phyloP scores from a whole-genome alignment of 176 grass and related monocot genomes.

The Musa itinerans region DNA sequence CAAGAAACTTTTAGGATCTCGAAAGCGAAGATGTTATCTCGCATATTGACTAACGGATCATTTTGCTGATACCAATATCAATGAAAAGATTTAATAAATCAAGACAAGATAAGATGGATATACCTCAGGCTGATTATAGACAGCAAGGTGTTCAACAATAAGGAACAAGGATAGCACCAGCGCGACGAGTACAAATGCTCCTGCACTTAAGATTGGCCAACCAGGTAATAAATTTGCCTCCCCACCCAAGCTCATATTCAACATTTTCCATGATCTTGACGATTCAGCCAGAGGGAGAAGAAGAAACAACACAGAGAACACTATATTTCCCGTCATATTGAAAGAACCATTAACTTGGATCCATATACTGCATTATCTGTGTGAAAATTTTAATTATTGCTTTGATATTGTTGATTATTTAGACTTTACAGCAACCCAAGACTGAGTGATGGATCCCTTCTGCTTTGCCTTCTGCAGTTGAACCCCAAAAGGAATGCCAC shows the following conservation, averaged over 20 bases:
- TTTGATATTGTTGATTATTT: background rate
- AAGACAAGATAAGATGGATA: background rate
- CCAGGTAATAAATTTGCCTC: constrained; percentile 44
- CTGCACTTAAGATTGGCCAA: constrained; percentile 85
- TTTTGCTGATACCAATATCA: background rate
- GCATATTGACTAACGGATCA: background rate
- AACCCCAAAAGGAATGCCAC: background rate
- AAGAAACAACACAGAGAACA: constrained; percentile 44
- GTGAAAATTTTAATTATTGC: background rate
- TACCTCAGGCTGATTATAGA: constrained; percentile 95
- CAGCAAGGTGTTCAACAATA: constrained; percentile 73
- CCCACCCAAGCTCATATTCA: constrained; percentile 40
- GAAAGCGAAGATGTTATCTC: background rate
- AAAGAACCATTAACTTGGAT: constrained; percentile 11
- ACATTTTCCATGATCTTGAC: constrained; percentile 52
- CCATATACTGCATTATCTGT: background rate
- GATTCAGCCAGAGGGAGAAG: constrained; percentile 48
- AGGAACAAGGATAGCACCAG: constrained; percentile 73
- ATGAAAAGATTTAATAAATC: background rate
- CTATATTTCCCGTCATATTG: constrained; percentile 52
- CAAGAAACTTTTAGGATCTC: background rate
- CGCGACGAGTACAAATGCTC: constrained; percentile 51
- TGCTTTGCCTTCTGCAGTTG: background rate
- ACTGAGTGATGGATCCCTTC: background rate
- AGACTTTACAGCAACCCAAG: background rate